These are phyloP conservation scores for Epichloe brachyelytri DNA, from an alignment of 2,329 filamentous ascomycete genomes.

Conservation along the genomic window DNA sequence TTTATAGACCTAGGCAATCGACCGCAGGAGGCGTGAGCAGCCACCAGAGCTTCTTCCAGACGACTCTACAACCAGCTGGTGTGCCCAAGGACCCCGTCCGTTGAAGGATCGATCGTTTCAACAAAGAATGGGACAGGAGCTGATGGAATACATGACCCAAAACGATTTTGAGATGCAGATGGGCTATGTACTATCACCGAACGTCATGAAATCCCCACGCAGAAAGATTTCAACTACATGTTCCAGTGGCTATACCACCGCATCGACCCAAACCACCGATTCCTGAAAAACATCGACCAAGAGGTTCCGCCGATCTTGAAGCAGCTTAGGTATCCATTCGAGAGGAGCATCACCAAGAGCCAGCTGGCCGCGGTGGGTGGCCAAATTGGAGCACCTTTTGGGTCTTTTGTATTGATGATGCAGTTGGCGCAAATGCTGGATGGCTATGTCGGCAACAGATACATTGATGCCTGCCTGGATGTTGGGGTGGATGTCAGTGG, in stretches of 20 bases:
- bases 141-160: conserved; percentile 81
- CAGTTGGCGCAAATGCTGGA: conserved; percentile 91
- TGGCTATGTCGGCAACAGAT: conserved; percentile 61
- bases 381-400: conserved; percentile 96
- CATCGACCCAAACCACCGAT: conserved; percentile 86
- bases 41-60: conserved; percentile 91
- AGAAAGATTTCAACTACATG: conserved; percentile 96
- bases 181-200: conserved; percentile 84
- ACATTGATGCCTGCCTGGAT: conserved; percentile 83
- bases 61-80: conserved; percentile 67
- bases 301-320: conserved; percentile 89
- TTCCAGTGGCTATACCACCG: conserved; percentile 97
- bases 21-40: conserved; percentile 46
- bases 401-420: conserved; percentile 98
- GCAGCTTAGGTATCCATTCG: conserved; percentile 87
- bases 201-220: conserved; percentile 83
- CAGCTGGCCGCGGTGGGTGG: conserved; percentile 90
- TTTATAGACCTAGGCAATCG: conserved; percentile 60
- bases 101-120: conserved; percentile 72
- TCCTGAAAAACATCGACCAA: conserved; percentile 88
- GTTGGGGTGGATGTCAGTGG: conserved; percentile 76
- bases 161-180: conserved; percentile 98
- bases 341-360: conserved; percentile 91
- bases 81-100: conserved; percentile 79
- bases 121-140: conserved; percentile 70